A percentile compares a stretch with the other conserved stretches of the same genome.
These are phyloP conservation scores for Purpureocillium lavendulum DNA, from an alignment of 2,329 filamentous ascomycete genomes.

Conservation along the genomic window DNA sequence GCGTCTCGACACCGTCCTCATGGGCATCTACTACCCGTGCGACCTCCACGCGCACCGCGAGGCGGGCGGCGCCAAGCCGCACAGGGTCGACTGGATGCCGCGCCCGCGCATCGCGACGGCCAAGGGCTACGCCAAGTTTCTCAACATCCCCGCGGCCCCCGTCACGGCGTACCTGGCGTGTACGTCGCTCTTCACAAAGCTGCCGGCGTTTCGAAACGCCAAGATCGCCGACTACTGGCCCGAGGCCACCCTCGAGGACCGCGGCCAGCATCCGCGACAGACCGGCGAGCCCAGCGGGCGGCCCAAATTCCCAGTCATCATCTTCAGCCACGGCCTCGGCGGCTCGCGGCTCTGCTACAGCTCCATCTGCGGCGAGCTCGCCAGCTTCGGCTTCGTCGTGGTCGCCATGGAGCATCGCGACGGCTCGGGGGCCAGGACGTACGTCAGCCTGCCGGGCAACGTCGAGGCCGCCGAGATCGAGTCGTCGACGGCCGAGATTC, in stretches of 20 bases:
- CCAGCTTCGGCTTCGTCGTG: constrained; percentile 57
- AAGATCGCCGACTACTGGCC: constrained; percentile 48
- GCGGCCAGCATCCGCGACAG: constrained; percentile 6
- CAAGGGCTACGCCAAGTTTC: constrained; percentile 55
- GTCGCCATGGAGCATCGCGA: constrained; percentile 58
- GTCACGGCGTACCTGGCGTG: constrained; percentile 44
- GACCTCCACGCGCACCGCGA: constrained; percentile 22
- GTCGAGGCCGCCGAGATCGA: constrained; percentile 23
- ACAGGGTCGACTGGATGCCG: constrained; percentile 54
- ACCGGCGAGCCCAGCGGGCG: constrained; percentile 3
- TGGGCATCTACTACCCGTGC: constrained; percentile 59
- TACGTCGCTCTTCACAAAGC: constrained; percentile 55
- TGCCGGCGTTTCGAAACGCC: constrained; percentile 56
- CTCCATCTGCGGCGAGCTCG: constrained; percentile 56
- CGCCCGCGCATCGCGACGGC: constrained; percentile 46
- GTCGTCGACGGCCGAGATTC: constrained; percentile 16
- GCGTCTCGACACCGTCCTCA: constrained; percentile 47
- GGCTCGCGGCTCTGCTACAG: constrained; percentile 56
- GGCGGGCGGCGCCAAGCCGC: constrained; percentile 31
- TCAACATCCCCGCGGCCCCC: constrained; percentile 38
- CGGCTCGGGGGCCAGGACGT: constrained; percentile 52
- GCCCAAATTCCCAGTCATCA: constrained; percentile 50
- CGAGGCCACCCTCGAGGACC: constrained; percentile 23
- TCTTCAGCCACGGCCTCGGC: constrained; percentile 60
- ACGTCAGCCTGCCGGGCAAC: constrained; percentile 45